Evolutionary conservation across 2,329 filamentous ascomycete genomes (phyloP), one percentile per base, ranked within the genome.

Genomic region (Cryoendolithus antarcticus): DNA sequence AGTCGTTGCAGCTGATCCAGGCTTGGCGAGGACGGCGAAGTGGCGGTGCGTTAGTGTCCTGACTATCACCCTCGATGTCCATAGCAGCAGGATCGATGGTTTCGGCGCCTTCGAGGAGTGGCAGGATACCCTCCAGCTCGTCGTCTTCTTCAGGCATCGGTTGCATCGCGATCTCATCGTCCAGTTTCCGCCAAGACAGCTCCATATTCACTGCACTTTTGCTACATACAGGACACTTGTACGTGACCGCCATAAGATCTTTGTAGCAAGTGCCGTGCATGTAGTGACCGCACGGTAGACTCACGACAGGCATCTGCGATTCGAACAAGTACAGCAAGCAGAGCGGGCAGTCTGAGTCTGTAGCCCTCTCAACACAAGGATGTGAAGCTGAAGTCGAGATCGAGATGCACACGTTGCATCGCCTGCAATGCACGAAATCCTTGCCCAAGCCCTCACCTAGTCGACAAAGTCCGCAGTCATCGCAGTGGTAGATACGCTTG

Each of bases 171-270:
- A 98, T 94, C 36, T 86, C 80, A 38, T 86, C 75, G 53, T 95
- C 89, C 28, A 96, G 65, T 50, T 91, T 91, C 36, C 86, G 79
- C 65, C 96, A 98, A 51, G 93, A 83, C 30, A 84, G 75, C 56
- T 95, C 89, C 89, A 98, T 98, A 56, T 96, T 96, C 48, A 86
- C 77, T n/a, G 93, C 81, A 47, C 84, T 94, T 62, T 91, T 93
- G 64, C 82, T 93, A 71, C 91, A 98, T 35, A 95, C 86, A 1
- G 89, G 91, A 54, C 91, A 98, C 55, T 89, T 93, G 66, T 96
- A 98, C 4, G 88, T 93, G 3, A 77, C 79, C 52, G 80, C 80
- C 69, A 93, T 88, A 57, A 94, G 83, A 51, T 91, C 76, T 34
- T 84, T 76, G 55, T 93, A 91, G 62, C 91, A 98, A 42, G 75